Percentiles rank a stretch among this genome's conserved stretches.
phyloP scores from a whole-genome alignment of 352 stramenopile species.

The Thalassiosira mediterranea region DNA sequence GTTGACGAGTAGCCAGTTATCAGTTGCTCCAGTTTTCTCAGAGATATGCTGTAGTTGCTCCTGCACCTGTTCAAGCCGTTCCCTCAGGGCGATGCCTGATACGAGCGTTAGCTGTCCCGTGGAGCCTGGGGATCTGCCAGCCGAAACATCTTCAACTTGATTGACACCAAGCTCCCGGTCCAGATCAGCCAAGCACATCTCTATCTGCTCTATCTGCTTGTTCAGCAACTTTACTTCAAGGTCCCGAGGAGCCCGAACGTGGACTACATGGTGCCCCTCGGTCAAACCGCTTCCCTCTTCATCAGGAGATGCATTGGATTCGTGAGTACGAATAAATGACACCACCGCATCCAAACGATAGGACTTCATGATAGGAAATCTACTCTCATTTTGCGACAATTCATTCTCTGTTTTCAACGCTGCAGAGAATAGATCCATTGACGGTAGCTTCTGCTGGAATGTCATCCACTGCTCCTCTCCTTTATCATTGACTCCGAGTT shows the following conservation, averaged over 20 bases:
- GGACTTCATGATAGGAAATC: slow-evolving; percentile 48
- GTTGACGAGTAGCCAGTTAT: slow-evolving; percentile 87
- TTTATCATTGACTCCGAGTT: slow-evolving; percentile 54
- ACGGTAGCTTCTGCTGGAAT: slow-evolving; percentile 45
- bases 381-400: slow-evolving; percentile 14
- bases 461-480: slow-evolving; percentile 52
- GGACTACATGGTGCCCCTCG: slow-evolving; percentile 76
- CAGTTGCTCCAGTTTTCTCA: slow-evolving; percentile 26
- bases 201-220: slow-evolving; percentile 51
- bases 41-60: slow-evolving; percentile 35
- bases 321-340: slow-evolving; percentile 64
- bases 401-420: slow-evolving; percentile 14
- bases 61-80: slow-evolving; percentile 31
- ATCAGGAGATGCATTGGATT: slow-evolving; percentile 5
- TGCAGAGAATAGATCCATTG: slow-evolving; percentile 28
- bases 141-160: slow-evolving; percentile 14
- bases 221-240: slow-evolving; percentile 52
- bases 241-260: slow-evolving; percentile 51
- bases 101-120: slow-evolving; percentile 40
- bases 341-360: slow-evolving; percentile 74
- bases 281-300: slow-evolving; percentile 2
- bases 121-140: no score
- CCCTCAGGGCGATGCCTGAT: slow-evolving; percentile 23
- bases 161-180: slow-evolving; percentile 34
- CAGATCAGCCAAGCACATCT: slow-evolving; percentile 41